Conservation (phyloP, 2,329 filamentous ascomycete genomes). For the Sporothrix brunneoviolacea region DNA sequence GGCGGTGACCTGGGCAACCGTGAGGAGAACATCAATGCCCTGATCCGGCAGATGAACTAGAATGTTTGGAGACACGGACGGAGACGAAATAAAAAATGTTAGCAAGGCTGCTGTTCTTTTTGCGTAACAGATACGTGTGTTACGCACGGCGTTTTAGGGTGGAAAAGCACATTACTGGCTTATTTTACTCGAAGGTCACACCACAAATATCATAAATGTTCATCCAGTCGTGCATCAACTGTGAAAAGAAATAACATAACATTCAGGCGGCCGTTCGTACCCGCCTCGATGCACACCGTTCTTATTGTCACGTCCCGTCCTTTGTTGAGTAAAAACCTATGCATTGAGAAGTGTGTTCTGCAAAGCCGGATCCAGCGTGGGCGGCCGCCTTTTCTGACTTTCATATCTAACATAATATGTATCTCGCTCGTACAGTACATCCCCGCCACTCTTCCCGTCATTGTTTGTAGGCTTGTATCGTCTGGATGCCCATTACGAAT, state of each 20-base stretch:
- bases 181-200: constrained; percentile 6
- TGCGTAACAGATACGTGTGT: constrained; percentile 22
- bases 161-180: constrained; percentile 11
- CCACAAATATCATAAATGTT: constrained; percentile 5
- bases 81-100: constrained; percentile 18
- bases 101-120: constrained; percentile 22
- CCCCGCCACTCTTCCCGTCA: no score
- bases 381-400: no score
- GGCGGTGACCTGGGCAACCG: constrained; percentile 98
- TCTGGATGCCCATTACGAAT: no score
- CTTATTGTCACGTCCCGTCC: no score
- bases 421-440: no score
- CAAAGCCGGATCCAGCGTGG: no score
- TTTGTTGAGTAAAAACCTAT: neutral
- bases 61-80: constrained; percentile 13
- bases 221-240: no score
- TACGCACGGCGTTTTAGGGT: constrained; percentile 30
- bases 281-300: no score
- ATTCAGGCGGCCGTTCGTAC: no score
- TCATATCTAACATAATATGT: no score
- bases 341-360: neutral
- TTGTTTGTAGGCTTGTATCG: no score
- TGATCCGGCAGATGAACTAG: constrained; percentile 99
- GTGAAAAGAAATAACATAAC: no score
- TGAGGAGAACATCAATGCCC: constrained; percentile 93